These are phyloP conservation scores for Citrus reticulata DNA, from an alignment of 345 rosid species.

Conservation along the genomic window DNA sequence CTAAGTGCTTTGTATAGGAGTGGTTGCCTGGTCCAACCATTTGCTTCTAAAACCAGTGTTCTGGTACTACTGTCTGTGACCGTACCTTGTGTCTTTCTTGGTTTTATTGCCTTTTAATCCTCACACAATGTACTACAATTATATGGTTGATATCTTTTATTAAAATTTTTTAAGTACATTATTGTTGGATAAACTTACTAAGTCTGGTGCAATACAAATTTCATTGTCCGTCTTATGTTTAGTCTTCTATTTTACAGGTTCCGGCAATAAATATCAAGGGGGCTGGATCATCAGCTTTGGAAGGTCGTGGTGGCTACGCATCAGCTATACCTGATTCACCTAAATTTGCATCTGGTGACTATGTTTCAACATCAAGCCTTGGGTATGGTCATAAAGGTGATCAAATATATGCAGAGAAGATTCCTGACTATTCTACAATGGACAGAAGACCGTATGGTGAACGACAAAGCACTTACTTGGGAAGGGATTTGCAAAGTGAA, in stretches of 20 bases:
- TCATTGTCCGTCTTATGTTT: neutral
- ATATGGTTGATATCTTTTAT: neutral
- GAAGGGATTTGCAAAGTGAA: constrained; percentile 78
- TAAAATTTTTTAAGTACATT: neutral
- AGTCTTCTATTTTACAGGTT: constrained; percentile 23
- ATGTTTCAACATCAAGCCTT: constrained; percentile 60
- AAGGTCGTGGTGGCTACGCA: constrained; percentile 63
- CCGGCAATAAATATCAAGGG: constrained; percentile 47
- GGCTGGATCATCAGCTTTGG: constrained; percentile 54
- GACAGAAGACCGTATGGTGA: constrained; percentile 82
- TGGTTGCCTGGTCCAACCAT: neutral
- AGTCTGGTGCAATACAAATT: neutral
- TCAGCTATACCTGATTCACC: constrained; percentile 72
- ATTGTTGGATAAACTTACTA: neutral
- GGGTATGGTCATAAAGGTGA: constrained; percentile 75
- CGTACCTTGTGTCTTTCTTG: neutral
- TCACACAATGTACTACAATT: neutral
- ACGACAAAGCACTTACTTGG: constrained; percentile 54
- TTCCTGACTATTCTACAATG: constrained; percentile 59
- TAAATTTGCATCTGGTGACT: constrained; percentile 65
- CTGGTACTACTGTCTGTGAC: neutral
- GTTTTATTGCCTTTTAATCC: constrained; percentile 2
- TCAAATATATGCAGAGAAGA: constrained; percentile 65
- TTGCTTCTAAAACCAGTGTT: neutral
- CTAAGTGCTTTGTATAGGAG: neutral